Percentiles rank a stretch among this genome's conserved stretches.
phyloP scores from a whole-genome alignment of 2,329 filamentous ascomycete genomes.

The Harringtonia lauricola region DNA sequence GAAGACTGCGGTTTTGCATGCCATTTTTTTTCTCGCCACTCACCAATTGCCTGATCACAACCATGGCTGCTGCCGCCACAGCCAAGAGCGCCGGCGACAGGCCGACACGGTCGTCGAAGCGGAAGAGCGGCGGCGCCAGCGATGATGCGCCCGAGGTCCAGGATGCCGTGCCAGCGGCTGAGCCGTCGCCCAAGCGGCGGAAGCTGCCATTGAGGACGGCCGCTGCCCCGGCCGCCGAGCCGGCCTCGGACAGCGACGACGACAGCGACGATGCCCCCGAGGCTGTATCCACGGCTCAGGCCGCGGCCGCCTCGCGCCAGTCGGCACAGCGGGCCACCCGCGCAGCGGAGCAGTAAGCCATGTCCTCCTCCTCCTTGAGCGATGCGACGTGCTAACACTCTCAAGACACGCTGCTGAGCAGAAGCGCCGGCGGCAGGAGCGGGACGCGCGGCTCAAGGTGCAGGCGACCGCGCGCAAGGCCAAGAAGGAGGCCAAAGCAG shows the following conservation, averaged over 20 bases:
- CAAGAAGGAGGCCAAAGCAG: constrained; percentile 12
- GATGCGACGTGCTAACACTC: not conserved
- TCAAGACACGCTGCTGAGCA: constrained; percentile 36
- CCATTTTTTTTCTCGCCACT: too few relatives aligned
- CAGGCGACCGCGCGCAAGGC: constrained; percentile 40
- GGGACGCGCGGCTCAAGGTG: constrained; percentile 41
- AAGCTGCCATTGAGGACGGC: constrained; percentile 11
- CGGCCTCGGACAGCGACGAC: constrained; percentile 7
- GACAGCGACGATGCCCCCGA: constrained; percentile 38
- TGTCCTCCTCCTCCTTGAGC: not conserved
- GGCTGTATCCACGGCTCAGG: constrained; percentile 41
- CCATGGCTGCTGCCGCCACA: not conserved
- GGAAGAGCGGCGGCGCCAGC: not conserved
- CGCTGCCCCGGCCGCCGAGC: constrained; percentile 5
- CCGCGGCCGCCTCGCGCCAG: constrained; percentile 33
- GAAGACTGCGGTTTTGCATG: too few relatives aligned
- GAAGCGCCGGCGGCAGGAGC: constrained; percentile 45
- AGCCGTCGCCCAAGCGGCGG: constrained; percentile 5
- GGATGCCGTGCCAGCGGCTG: not conserved
- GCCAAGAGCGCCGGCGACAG: not conserved
- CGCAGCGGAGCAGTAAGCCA: constrained; percentile 39
- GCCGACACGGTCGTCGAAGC: not conserved
- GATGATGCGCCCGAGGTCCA: not conserved
- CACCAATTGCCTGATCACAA: too few relatives aligned
- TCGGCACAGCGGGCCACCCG: constrained; percentile 35